These are phyloP conservation scores for Candida rishiriensis DNA, from an alignment of 805 yeast genomes.

Conservation along the genomic window DNA sequence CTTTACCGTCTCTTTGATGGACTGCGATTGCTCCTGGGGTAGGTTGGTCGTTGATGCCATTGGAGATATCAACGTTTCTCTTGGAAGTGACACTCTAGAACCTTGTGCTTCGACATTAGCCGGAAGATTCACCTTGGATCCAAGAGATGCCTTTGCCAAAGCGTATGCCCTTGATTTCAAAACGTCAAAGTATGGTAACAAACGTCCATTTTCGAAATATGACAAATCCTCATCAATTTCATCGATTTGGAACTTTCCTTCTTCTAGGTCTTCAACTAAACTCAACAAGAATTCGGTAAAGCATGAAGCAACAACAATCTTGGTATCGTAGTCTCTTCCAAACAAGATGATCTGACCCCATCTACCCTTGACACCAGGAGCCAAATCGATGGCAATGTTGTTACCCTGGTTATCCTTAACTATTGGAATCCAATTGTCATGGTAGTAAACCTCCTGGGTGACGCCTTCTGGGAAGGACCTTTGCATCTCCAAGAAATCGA, in stretches of 20 bases:
- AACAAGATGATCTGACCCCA: constrained; percentile 91
- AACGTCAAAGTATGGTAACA: constrained; percentile 65
- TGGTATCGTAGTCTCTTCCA: constrained; percentile 92
- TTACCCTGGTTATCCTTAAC: constrained; percentile 87
- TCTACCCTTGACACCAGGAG: constrained; percentile 72
- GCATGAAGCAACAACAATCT: constrained; percentile 77
- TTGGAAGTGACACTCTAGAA: constrained; percentile 25
- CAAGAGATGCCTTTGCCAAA: constrained; percentile 13
- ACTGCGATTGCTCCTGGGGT: neutral
- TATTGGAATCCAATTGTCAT: constrained; percentile 87
- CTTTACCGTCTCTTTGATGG: too few species aligned
- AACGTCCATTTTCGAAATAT: constrained; percentile 28
- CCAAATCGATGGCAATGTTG: constrained; percentile 84
- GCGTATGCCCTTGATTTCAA: constrained; percentile 59
- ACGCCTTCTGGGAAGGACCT: constrained; percentile 74
- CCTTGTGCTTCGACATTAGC: constrained; percentile 13
- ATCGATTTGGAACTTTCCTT: constrained; percentile 72
- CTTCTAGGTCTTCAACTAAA: constrained; percentile 84
- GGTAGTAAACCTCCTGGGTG: constrained; percentile 76
- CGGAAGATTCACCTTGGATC: constrained; percentile 6
- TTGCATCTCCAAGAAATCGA: constrained; percentile 45
- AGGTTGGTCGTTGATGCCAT: constrained; percentile 12
- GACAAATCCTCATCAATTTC: constrained; percentile 57
- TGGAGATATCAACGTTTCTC: constrained; percentile 32
- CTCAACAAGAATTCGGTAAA: constrained; percentile 85